A percentile compares a stretch with the other conserved stretches of the same genome.
Evolutionary conservation across 495 filamentous ascomycete species (phyloP).

Genomic region (Talaromyces wortmannii): DNA sequence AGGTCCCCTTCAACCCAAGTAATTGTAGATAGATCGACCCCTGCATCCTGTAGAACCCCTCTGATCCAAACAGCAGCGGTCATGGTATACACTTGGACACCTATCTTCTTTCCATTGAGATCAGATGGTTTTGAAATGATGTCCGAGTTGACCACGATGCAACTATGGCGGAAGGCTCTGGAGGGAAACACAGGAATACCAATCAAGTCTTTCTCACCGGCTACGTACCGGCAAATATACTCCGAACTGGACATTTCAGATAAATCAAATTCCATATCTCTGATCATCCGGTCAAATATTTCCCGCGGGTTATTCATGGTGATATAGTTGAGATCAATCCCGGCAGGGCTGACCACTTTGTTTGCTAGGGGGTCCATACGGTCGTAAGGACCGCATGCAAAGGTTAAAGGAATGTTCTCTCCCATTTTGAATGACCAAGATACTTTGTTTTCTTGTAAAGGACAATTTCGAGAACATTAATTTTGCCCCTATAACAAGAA

Average conservation of each 20-base stretch:
- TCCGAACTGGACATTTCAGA: conserved; percentile 29
- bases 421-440: not conserved
- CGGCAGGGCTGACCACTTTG: conserved; percentile 16
- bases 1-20: conserved; percentile 28
- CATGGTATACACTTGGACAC: conserved; percentile 34
- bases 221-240: conserved; percentile 24
- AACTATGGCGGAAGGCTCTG: conserved; percentile 28
- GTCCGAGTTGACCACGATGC: conserved; percentile 26
- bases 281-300: conserved; percentile 17
- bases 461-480: no score
- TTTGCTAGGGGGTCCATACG: conserved; percentile 15
- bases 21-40: conserved; percentile 26
- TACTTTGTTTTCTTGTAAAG: no score
- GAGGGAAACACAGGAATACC: conserved; percentile 35
- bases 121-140: conserved; percentile 23
- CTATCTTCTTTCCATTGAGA: conserved; percentile 30
- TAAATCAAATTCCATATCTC: conserved; percentile 27
- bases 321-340: conserved; percentile 23
- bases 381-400: conserved; percentile 20
- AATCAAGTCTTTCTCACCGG: conserved; percentile 21
- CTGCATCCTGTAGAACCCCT: conserved; percentile 22
- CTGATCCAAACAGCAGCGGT: conserved; percentile 34
- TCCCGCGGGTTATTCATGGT: conserved; percentile 33
- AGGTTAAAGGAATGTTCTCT: conserved; percentile 10
- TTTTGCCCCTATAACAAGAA: no score